Conservation (phyloP, 1,284 basidiomycete species). For the Pyrrhoderma noxium region DNA sequence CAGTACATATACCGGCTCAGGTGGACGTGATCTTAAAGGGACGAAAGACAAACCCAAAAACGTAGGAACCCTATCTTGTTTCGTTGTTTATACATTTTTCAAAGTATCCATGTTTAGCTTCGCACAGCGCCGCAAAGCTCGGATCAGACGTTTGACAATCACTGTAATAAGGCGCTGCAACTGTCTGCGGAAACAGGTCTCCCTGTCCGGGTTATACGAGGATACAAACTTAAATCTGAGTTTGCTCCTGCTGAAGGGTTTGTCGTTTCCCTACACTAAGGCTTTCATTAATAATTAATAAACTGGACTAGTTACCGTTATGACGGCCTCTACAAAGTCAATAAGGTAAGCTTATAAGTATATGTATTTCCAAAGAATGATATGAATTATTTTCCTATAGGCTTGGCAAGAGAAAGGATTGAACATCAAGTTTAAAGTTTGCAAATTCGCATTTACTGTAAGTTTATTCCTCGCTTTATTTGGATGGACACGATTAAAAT, state of each 20-base stretch:
- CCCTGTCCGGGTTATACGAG: constrained; percentile 76
- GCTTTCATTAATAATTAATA: background rate
- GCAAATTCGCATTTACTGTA: constrained; percentile 75
- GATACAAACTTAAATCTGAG: constrained; percentile 62
- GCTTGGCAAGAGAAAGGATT: constrained; percentile 65
- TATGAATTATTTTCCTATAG: constrained; percentile 28
- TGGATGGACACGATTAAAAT: background rate
- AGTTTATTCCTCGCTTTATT: constrained; percentile 18
- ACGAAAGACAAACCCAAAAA: constrained; percentile 73
- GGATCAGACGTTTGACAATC: constrained; percentile 70
- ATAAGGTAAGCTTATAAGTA: constrained; percentile 40
- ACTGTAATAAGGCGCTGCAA: constrained; percentile 63
- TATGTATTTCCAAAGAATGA: background rate
- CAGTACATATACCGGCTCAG: constrained; percentile 74
- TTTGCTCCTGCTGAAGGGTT: constrained; percentile 68
- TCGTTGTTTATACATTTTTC: background rate
- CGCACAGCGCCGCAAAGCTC: constrained; percentile 77
- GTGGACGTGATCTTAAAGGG: constrained; percentile 76
- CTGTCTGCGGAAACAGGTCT: constrained; percentile 63
- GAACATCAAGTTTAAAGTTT: constrained; percentile 58
- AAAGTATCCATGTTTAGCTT: constrained; percentile 39
- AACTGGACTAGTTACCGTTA: constrained; percentile 61
- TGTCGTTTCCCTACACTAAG: background rate
- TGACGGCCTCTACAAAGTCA: constrained; percentile 74
- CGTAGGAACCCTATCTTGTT: constrained; percentile 32